phyloP scores from a whole-genome alignment of 768 basidiomycete genomes.

The Hydnomerulius pinastri region DNA sequence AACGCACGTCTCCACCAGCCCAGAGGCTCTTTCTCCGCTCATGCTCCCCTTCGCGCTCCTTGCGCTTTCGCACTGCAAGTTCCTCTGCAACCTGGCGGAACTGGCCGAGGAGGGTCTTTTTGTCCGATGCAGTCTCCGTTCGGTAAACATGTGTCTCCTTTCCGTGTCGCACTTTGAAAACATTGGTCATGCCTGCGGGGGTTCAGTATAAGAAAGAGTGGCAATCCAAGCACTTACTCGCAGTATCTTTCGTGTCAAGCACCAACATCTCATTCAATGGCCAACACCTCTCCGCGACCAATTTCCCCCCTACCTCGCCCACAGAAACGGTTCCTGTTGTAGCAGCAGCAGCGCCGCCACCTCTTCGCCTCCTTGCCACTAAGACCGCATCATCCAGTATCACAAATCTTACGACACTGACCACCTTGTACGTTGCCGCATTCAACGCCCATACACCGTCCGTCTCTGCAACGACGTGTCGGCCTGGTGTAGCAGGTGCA shows the following conservation, averaged over 20 bases:
- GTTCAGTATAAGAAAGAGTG: conserved; percentile 5
- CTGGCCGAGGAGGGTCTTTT: conserved; percentile 80
- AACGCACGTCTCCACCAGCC: conserved; percentile 46
- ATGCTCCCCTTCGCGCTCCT: conserved; percentile 92
- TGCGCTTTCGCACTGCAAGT: conserved; percentile 81
- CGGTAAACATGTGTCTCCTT: conserved; percentile 96
- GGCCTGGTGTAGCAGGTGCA: conserved; percentile 85
- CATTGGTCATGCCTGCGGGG: conserved; percentile 78
- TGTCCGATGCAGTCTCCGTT: conserved; percentile 78
- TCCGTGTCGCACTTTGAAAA: conserved; percentile 91
- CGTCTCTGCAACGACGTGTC: conserved; percentile 88
- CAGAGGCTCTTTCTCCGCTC: conserved; percentile 82
- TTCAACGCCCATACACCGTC: conserved; percentile 84
- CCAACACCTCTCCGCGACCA: conserved; percentile 95
- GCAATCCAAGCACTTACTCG: conserved; percentile 63
- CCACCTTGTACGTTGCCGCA: conserved; percentile 92
- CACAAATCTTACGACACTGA: conserved; percentile 86
- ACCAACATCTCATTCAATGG: conserved; percentile 91
- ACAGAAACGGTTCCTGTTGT: conserved; percentile 65
- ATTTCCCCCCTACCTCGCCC: conserved; percentile 63
- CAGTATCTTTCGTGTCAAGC: conserved; percentile 93
- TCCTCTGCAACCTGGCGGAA: conserved; percentile 95
- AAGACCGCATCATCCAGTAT: conserved; percentile 90
- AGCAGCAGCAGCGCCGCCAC: conserved; percentile 53
- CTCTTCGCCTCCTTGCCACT: conserved; percentile 76